Percentiles rank a stretch among this genome's conserved stretches.
phyloP scores from a whole-genome alignment of 2,329 filamentous ascomycete species.

The Mycosphaerella arachidis region DNA sequence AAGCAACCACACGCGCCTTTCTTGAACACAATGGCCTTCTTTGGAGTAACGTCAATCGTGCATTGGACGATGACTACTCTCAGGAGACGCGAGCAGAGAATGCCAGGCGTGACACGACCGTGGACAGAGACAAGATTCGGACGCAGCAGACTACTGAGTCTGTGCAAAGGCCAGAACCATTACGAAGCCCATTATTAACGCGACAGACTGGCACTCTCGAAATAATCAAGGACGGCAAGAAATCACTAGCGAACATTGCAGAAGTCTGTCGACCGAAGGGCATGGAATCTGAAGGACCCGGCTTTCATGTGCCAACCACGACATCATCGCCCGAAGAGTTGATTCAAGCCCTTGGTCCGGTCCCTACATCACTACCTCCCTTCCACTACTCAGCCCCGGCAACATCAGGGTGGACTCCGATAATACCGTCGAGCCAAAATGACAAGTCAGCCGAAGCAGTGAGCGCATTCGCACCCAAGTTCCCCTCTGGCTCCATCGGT shows the following conservation, averaged over 20 bases:
- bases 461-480: background rate
- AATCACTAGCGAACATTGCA: constrained; percentile 12
- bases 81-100: background rate
- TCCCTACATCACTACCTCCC: constrained; percentile 9
- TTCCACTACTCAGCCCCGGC: background rate
- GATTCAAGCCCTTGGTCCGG: constrained; percentile 21
- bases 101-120: constrained; percentile 5
- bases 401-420: background rate
- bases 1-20: constrained; percentile 9
- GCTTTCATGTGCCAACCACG: constrained; percentile 15
- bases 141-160: background rate
- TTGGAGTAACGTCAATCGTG: constrained; percentile 7
- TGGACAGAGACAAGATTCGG: constrained; percentile 1
- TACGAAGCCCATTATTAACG: background rate
- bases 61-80: constrained; percentile 10
- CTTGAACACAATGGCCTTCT: constrained; percentile 8
- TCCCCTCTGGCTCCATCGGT: background rate
- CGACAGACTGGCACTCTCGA: constrained; percentile 9
- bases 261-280: constrained; percentile 15
- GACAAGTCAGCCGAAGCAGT: background rate
- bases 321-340: constrained; percentile 23
- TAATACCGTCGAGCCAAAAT: background rate
- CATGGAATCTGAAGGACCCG: constrained; percentile 16
- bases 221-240: constrained; percentile 8
- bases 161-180: background rate